These are phyloP conservation scores for Drechslerella dactyloides DNA, from an alignment of 2,329 filamentous ascomycete genomes.

Conservation along the genomic window DNA sequence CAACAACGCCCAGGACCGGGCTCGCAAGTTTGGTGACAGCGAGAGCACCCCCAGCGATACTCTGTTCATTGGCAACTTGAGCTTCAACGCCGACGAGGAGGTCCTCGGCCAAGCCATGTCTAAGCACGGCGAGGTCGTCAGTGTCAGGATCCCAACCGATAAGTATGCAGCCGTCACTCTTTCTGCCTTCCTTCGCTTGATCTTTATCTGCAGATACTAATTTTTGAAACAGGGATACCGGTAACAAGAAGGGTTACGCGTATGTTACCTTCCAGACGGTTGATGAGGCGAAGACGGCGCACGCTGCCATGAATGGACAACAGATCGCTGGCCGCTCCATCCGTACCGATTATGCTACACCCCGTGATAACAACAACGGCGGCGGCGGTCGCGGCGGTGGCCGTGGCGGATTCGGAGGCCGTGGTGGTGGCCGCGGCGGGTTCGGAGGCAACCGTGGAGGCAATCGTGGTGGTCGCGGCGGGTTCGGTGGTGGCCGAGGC, in stretches of 20 bases:
- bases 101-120: constrained; percentile 75
- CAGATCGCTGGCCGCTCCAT: constrained; percentile 75
- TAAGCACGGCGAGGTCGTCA: constrained; percentile 72
- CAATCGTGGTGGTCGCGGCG: constrained; percentile 60
- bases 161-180: constrained; percentile 63
- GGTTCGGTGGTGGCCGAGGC: constrained; percentile 54
- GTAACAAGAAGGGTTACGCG: constrained; percentile 87
- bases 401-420: constrained; percentile 57
- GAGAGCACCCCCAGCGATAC: constrained; percentile 82
- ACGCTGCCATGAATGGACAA: constrained; percentile 72
- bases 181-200: background rate
- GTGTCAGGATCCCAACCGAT: constrained; percentile 87
- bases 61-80: constrained; percentile 88
- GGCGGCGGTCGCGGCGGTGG: constrained; percentile 61
- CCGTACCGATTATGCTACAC: constrained; percentile 80
- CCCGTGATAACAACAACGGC: constrained; percentile 67
- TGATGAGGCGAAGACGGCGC: constrained; percentile 80
- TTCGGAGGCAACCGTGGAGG: constrained; percentile 60
- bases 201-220: constrained; percentile 55
- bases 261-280: constrained; percentile 84
- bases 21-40: constrained; percentile 75
- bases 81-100: constrained; percentile 82
- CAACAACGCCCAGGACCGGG: constrained; percentile 66
- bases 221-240: constrained; percentile 68
- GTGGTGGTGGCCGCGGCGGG: constrained; percentile 55